Conservation (phyloP, 2,329 filamentous ascomycete genomes). For the Ambrosiella cleistominuta region DNA sequence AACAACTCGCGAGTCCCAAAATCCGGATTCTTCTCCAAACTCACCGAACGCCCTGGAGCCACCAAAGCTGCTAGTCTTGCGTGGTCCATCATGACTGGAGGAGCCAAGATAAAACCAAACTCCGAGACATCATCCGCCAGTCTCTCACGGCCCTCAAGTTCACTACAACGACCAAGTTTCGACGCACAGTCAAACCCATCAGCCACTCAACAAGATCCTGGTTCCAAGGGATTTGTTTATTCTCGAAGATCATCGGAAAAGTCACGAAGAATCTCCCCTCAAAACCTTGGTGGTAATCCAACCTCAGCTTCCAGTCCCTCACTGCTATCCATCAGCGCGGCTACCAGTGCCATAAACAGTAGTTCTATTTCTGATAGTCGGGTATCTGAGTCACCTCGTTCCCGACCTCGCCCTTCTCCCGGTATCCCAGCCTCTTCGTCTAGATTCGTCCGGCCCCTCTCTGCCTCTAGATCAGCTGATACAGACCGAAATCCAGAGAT, state of each 20-base stretch:
- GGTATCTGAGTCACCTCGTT: neutral
- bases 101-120: constrained; percentile 2
- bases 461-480: constrained; percentile 1
- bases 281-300: constrained; percentile 21
- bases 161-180: neutral
- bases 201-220: constrained; percentile 33
- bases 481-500: constrained; percentile 3
- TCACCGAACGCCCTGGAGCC: constrained; percentile 23
- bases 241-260: constrained; percentile 9
- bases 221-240: constrained; percentile 33
- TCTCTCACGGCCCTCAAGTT: neutral
- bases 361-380: constrained; percentile 4
- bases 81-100: constrained; percentile 28
- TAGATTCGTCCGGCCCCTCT: constrained; percentile 7
- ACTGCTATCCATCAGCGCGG: constrained; percentile 35
- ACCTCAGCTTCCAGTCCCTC: constrained; percentile 28
- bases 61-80: constrained; percentile 48
- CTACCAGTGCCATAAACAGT: constrained; percentile 32
- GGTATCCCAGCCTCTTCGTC: constrained; percentile 8
- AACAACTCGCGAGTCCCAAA: constrained; percentile 25
- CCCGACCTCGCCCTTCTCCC: neutral
- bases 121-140: neutral
- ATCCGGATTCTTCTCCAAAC: constrained; percentile 18
- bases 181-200: neutral
- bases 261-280: constrained; percentile 14